Percentiles rank a stretch among this genome's conserved stretches.
phyloP scores from a whole-genome alignment of 345 rosid species.

The Acer campestre region DNA sequence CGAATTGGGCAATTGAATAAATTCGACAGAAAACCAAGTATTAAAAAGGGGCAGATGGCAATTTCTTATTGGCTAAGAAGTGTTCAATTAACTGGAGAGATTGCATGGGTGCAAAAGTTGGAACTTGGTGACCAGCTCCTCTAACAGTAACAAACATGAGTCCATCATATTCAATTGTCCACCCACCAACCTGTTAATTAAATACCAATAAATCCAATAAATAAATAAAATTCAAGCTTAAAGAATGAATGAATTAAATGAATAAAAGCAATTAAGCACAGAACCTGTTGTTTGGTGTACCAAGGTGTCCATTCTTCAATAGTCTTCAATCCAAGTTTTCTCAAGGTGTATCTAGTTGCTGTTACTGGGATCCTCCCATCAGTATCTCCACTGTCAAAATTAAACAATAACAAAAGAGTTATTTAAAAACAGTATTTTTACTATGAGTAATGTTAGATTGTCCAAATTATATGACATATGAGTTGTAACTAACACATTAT shows the following conservation, averaged over 20 bases:
- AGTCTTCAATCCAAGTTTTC: conserved; percentile 65
- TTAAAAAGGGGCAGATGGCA: conserved; percentile 54
- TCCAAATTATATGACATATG: too few relatives aligned
- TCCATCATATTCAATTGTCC: conserved; percentile 70
- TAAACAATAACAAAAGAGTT: too few relatives aligned
- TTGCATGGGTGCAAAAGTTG: conserved; percentile 61
- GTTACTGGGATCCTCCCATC: conserved; percentile 92
- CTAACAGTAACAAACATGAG: conserved; percentile 62
- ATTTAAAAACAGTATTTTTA: too few relatives aligned
- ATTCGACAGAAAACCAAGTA: not conserved
- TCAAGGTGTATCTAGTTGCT: conserved; percentile 62
- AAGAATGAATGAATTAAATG: not conserved
- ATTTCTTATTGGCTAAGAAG: conserved; percentile 56
- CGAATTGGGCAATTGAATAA: not conserved
- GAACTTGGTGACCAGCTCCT: conserved; percentile 84
- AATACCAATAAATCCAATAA: not conserved
- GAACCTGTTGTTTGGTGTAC: conserved; percentile 61
- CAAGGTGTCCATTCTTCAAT: conserved; percentile 77
- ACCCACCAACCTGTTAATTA: conserved; percentile 62
- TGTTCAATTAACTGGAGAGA: conserved; percentile 58
- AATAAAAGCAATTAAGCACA: not conserved
- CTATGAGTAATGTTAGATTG: too few relatives aligned
- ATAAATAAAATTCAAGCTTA: not conserved
- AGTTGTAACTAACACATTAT: too few relatives aligned
- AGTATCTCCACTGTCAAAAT: conserved; percentile 67